phyloP scores from a whole-genome alignment of 1,284 basidiomycete genomes.

The Ceratorhiza oryzae-sativae region DNA sequence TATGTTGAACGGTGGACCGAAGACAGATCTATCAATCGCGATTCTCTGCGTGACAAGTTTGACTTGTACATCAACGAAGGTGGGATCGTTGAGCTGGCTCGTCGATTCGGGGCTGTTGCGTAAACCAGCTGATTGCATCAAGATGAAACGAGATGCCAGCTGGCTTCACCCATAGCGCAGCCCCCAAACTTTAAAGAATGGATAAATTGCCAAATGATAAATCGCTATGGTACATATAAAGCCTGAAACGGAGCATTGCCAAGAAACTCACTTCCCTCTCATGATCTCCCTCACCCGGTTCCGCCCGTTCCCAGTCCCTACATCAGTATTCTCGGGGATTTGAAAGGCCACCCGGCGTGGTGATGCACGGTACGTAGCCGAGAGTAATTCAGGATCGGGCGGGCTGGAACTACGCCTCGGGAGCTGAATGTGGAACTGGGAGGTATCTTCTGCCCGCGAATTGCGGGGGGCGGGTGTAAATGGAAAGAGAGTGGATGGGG shows the following conservation, averaged over 20 bases:
- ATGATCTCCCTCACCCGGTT: conserved; percentile 33
- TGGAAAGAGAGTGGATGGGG: conserved; percentile 5
- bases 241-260: not conserved
- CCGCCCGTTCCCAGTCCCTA: conserved; percentile 23
- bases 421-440: not conserved
- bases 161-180: not conserved
- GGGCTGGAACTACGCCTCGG: not conserved
- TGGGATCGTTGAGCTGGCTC: conserved; percentile 44
- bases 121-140: not conserved
- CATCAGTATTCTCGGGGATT: conserved; percentile 3
- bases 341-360: not conserved
- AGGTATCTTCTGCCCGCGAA: not conserved
- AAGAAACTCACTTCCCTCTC: not conserved
- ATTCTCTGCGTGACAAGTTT: conserved; percentile 41
- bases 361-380: conserved; percentile 14
- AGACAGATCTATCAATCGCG: conserved; percentile 43
- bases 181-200: not conserved
- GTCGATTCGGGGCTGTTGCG: conserved; percentile 39
- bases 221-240: not conserved
- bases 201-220: not conserved
- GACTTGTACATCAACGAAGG: conserved; percentile 46
- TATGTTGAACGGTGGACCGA: conserved; percentile 49
- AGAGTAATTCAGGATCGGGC: not conserved
- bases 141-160: too few species aligned
- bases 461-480: conserved; percentile 2